phyloP scores from a whole-genome alignment of 176 grass and related monocot genomes.

The Bolboschoenus planiculmis region DNA sequence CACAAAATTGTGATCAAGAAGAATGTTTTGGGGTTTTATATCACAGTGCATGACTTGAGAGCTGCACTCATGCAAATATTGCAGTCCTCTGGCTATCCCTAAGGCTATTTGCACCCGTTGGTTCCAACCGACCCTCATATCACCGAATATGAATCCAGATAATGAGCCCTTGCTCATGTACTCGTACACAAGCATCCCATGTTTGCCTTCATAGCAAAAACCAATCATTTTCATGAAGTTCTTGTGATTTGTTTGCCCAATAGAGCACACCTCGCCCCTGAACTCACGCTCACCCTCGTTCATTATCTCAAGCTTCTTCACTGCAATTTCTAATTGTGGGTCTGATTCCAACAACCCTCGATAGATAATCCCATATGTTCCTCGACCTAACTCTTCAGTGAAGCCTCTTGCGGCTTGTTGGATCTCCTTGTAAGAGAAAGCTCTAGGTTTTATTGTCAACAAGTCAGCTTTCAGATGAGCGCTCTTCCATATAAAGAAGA shows the following conservation, averaged over 20 bases:
- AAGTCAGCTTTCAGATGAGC: neutral
- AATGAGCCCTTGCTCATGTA: slow-evolving; percentile 48
- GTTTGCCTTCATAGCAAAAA: slow-evolving; percentile 39
- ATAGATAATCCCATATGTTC: slow-evolving; percentile 38
- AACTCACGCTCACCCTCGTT: slow-evolving; percentile 42
- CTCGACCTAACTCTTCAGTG: slow-evolving; percentile 33
- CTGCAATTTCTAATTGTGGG: slow-evolving; percentile 12
- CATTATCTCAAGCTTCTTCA: slow-evolving; percentile 35
- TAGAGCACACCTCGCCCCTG: slow-evolving; percentile 33
- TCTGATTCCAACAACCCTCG: slow-evolving; percentile 19
- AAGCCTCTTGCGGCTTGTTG: slow-evolving; percentile 33
- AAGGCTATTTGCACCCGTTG: slow-evolving; percentile 21
- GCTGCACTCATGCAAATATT: slow-evolving; percentile 42
- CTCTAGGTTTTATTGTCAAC: neutral
- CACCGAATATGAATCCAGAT: slow-evolving; percentile 18
- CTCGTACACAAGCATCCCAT: slow-evolving; percentile 45
- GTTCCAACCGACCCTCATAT: slow-evolving; percentile 23
- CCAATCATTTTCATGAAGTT: slow-evolving; percentile 49
- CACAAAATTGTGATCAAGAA: slow-evolving; percentile 26
- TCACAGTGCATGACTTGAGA: slow-evolving; percentile 37
- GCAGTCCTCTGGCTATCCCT: slow-evolving; percentile 30
- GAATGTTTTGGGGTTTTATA: slow-evolving; percentile 35
- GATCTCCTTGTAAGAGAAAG: slow-evolving; percentile 34
- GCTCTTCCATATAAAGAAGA: neutral
- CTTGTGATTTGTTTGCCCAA: slow-evolving; percentile 40